Evolutionary conservation across 192 early-diverging fungal genomes (phyloP).

Genomic region (Gonapodya prolifera): DNA sequence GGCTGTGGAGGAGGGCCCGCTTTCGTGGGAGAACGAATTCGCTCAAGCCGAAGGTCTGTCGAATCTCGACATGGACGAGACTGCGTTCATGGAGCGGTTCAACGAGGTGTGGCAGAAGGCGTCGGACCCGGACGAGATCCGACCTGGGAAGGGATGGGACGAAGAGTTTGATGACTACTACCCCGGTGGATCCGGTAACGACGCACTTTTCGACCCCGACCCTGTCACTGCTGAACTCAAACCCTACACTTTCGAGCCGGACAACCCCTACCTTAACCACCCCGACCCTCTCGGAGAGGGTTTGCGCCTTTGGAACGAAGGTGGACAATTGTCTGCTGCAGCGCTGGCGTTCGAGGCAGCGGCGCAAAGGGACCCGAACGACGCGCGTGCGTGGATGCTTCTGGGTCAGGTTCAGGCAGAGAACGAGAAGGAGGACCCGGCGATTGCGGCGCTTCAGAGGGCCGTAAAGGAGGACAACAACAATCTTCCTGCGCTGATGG

Average conservation of each 20-base stretch:
- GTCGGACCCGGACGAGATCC: neutral
- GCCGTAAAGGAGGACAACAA: constrained; percentile 12
- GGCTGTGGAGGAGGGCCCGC: neutral
- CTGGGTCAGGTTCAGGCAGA: constrained; percentile 14
- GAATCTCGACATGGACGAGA: neutral
- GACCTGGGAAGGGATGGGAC: neutral
- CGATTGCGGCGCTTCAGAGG: constrained; percentile 13
- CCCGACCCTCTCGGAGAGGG: constrained; percentile 31
- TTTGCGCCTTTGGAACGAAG: constrained; percentile 32
- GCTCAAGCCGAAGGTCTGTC: neutral
- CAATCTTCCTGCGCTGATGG: constrained; percentile 50
- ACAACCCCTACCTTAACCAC: constrained; percentile 14
- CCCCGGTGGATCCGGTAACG: neutral
- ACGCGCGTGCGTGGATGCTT: constrained; percentile 9
- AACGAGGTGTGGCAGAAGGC: constrained; percentile 2
- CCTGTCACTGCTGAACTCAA: constrained; percentile 10
- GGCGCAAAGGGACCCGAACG: constrained; percentile 11
- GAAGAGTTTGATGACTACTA: constrained; percentile 1
- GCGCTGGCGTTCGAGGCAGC: constrained; percentile 13
- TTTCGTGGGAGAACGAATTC: constrained; percentile 2
- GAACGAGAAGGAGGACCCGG: constrained; percentile 14
- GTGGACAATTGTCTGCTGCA: constrained; percentile 19
- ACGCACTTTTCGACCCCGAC: constrained; percentile 9
- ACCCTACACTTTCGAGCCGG: constrained; percentile 12
- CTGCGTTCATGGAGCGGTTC: constrained; percentile 1